These are phyloP conservation scores for Thalassiosira tumida DNA, from an alignment of 352 stramenopile genomes.

Conservation along the genomic window DNA sequence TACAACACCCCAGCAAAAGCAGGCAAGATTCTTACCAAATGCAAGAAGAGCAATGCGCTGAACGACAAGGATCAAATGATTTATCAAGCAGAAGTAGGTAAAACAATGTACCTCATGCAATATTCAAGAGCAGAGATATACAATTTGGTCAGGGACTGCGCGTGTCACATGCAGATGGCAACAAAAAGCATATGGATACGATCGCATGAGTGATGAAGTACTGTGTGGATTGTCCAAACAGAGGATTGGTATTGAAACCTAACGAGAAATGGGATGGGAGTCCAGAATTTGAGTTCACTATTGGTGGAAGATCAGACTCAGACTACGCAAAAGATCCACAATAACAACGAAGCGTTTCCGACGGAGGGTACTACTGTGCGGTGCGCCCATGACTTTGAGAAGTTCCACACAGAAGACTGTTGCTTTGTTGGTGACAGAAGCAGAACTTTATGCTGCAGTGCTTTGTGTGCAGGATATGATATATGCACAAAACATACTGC, in stretches of 20 bases:
- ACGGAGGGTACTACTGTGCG: constrained; percentile 54
- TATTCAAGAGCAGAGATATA: constrained; percentile 64
- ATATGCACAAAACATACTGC: constrained; percentile 62
- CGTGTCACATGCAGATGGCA: constrained; percentile 42
- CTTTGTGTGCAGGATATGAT: constrained; percentile 80
- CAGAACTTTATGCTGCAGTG: constrained; percentile 62
- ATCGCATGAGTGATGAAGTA: constrained; percentile 75
- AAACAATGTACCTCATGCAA: constrained; percentile 69
- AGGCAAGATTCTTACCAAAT: constrained; percentile 27
- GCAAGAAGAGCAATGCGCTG: neutral
- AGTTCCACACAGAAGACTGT: constrained; percentile 65
- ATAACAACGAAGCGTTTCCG: constrained; percentile 61
- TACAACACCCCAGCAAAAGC: constrained; percentile 52
- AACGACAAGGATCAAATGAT: neutral
- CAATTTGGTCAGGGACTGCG: constrained; percentile 41
- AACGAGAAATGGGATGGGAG: constrained; percentile 63
- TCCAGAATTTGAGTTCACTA: constrained; percentile 71
- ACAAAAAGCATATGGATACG: constrained; percentile 50
- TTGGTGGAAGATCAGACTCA: constrained; percentile 68
- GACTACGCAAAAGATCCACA: constrained; percentile 72
- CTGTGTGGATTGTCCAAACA: neutral
- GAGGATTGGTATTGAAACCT: constrained; percentile 65
- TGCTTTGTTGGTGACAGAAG: constrained; percentile 76
- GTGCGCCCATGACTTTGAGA: constrained; percentile 16
- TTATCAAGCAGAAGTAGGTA: constrained; percentile 62